Base-by-base conservation (phyloP, 129 eudicot species). In the Dittrichia graveolens region DNA sequence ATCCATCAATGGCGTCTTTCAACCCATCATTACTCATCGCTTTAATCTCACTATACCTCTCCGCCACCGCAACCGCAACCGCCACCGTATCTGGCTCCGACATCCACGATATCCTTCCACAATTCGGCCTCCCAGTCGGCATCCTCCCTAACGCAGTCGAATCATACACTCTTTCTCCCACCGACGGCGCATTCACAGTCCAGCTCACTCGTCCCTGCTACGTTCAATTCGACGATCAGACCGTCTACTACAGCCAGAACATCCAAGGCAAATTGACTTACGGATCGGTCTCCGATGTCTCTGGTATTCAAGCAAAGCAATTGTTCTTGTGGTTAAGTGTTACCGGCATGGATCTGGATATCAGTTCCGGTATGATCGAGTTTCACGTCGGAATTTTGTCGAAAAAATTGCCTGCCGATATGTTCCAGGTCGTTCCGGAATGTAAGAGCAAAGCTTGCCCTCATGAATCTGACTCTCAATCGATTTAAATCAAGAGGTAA, bases 221-320 rank as follows among this genome's bases (percentile, higher is more conserved):
- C 72, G 91, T 92, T 18, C 50, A 87, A 19, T 92, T 86, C 79
- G 78, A 78, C 6, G 91, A 80, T 65, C 94, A 89, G 12, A 65
- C 83, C 3, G 96, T 85, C 2, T 87, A 85, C 79, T 92, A 86
- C 39, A 86, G 76, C 41, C 60, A 58, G 13, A 10, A 6, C 41
- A 78, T 92, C 64, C 53, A 76, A 41, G 98, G 98, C 2, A 86
- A 82, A 44, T 65, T 92, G 82, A 80, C 43, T 8, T 83, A 79
- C 52, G 96, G 98, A 11, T 73, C 87, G 39, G 81, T 92, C 15
- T 81, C 87, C 3, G 86, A 54, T 15, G 95, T 92, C 8, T 67
- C 91, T 4, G 96, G 98, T 3, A 92, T 92, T 74, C 91, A 86
- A 63, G 98, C 98, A 5, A 92, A 85, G 72, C 78, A 83, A 59